A percentile compares a stretch with the other conserved stretches of the same genome.
These are phyloP conservation scores for Chaetomium sp. DNA, from an alignment of 2,329 filamentous ascomycete species.

Conservation along the genomic window DNA sequence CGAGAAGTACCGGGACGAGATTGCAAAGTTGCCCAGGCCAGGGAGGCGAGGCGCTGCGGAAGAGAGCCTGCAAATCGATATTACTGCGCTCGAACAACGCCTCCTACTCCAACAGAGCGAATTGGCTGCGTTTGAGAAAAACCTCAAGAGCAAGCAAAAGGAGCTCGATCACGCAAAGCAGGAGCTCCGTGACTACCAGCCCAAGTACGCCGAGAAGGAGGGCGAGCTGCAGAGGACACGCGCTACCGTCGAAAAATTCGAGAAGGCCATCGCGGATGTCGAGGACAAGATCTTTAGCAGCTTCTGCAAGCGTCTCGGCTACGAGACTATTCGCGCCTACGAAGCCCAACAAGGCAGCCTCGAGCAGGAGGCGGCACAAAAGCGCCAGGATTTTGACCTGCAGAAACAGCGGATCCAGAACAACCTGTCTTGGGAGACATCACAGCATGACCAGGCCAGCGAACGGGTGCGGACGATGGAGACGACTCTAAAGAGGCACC, in stretches of 20 bases:
- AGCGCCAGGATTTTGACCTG: conserved; percentile 81
- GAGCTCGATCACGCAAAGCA: conserved; percentile 73
- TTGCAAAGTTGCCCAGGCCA: conserved; percentile 76
- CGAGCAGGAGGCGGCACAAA: conserved; percentile 86
- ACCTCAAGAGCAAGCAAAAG: conserved; percentile 79
- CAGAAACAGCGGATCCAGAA: conserved; percentile 76
- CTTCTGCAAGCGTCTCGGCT: conserved; percentile 87
- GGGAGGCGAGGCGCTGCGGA: conserved; percentile 77
- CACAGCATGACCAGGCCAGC: conserved; percentile 59
- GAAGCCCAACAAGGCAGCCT: conserved; percentile 90
- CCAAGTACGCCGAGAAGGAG: conserved; percentile 75
- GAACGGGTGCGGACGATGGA: conserved; percentile 70
- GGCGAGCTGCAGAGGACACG: conserved; percentile 64
- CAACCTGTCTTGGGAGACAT: conserved; percentile 59
- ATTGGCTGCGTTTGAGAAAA: conserved; percentile 75
- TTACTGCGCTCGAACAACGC: conserved; percentile 77
- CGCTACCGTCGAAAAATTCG: conserved; percentile 55
- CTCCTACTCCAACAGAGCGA: conserved; percentile 74
- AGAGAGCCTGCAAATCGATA: conserved; percentile 76
- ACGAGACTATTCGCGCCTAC: conserved; percentile 87
- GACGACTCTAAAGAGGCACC: conserved; percentile 65
- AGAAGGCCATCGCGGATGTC: conserved; percentile 70
- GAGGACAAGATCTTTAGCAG: conserved; percentile 84
- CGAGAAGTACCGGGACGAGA: conserved; percentile 74
- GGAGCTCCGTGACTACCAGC: conserved; percentile 74